phyloP scores from a whole-genome alignment of 2,329 filamentous ascomycete genomes.

The Diplodia corticola region DNA sequence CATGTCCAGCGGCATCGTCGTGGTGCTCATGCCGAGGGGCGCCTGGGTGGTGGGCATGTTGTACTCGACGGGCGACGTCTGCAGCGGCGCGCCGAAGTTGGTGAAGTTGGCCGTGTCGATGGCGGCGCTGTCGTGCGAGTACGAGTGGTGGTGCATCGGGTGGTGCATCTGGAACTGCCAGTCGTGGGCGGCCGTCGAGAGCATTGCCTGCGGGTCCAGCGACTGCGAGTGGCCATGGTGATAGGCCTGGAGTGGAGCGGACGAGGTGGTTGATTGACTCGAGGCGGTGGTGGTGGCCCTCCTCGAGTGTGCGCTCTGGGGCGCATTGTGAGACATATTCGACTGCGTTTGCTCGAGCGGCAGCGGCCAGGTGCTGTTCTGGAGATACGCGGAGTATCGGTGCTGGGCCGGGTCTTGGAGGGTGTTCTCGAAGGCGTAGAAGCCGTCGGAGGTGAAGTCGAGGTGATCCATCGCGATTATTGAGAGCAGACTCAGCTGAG shows the following conservation, averaged over 20 bases:
- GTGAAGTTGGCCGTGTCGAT: conserved; percentile 42
- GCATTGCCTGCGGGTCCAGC: conserved; percentile 38
- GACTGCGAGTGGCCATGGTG: conserved; percentile 32
- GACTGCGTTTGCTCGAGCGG: conserved; percentile 34
- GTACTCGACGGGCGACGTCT: conserved; percentile 50
- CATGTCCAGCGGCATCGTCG: conserved; percentile 44
- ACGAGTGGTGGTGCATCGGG: conserved; percentile 33
- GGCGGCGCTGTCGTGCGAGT: conserved; percentile 36
- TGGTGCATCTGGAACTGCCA: conserved; percentile 44
- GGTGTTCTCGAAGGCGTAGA: conserved; percentile 16
- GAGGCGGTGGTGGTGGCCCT: conserved; percentile 31
- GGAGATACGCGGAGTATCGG: conserved; percentile 31
- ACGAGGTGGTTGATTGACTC: conserved; percentile 30
- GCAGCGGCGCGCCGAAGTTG: conserved; percentile 35
- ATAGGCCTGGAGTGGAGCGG: conserved; percentile 39
- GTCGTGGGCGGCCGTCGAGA: conserved; percentile 43
- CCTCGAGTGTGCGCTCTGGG: conserved; percentile 27
- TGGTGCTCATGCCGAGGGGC: conserved; percentile 27
- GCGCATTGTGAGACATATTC: conserved; percentile 34
- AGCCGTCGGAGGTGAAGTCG: conserved; percentile 24
- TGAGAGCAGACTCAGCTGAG: conserved; percentile 19
- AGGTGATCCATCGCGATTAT: conserved; percentile 23
- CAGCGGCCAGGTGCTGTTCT: conserved; percentile 41
- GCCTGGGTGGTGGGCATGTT: conserved; percentile 43
- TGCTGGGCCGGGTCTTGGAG: conserved; percentile 17